These are phyloP conservation scores for Penicillium sp. DNA, from an alignment of 2,329 filamentous ascomycete genomes.

Conservation along the genomic window DNA sequence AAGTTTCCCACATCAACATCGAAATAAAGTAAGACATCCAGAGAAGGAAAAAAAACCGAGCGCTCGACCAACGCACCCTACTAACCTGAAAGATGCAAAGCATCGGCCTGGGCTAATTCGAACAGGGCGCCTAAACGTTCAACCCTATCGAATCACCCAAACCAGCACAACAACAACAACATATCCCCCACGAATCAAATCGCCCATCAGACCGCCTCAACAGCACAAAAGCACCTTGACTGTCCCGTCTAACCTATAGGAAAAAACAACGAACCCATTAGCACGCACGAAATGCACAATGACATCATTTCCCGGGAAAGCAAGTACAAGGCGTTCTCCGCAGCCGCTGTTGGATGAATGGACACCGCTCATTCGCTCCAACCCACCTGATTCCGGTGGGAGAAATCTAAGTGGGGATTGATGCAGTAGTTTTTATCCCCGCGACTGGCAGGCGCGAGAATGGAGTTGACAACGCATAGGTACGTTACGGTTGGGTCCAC, in stretches of 20 bases:
- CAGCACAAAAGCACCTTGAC: not conserved
- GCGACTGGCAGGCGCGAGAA: not conserved
- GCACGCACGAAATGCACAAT: not conserved
- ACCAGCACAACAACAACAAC: not conserved
- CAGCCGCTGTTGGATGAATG: constrained; percentile 18
- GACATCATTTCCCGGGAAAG: constrained; percentile 13
- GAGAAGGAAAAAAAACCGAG: not conserved
- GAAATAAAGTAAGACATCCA: not conserved
- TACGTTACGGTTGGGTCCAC: not conserved
- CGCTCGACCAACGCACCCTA: not conserved
- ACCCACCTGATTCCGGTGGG: not conserved
- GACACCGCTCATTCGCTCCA: not conserved
- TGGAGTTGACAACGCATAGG: not conserved
- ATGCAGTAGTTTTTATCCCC: not conserved
- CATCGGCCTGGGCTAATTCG: not conserved
- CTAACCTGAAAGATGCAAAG: not conserved
- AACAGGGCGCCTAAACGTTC: not conserved
- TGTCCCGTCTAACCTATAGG: not conserved
- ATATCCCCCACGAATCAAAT: not conserved
- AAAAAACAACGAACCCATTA: not conserved
- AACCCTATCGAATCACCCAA: not conserved
- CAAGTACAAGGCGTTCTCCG: not conserved
- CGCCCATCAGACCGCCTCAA: not conserved
- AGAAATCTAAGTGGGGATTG: not conserved
- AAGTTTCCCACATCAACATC: not conserved